Base-by-base conservation (phyloP, 2,329 filamentous ascomycete species). In the Alternaria sp. region DNA sequence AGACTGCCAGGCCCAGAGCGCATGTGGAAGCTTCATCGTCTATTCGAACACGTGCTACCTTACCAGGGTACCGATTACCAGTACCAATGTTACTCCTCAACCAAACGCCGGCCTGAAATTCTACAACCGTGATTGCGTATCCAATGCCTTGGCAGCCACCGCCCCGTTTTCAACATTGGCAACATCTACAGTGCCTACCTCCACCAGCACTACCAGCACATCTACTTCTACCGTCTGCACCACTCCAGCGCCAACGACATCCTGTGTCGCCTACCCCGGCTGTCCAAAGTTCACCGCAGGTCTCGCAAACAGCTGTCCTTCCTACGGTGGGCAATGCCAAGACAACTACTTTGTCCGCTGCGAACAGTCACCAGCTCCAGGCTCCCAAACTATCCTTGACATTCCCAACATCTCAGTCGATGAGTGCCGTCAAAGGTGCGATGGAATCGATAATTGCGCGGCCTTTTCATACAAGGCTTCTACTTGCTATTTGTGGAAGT, bases 281-380 rank as follows among this genome's bases (percentile, higher is more conserved):
- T 44, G 51, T 12, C 25, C 5, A 2, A 18, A 54, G 14, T 54
- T 34, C 30, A 51, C 18, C 48, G 30, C 36, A 1, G 18, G 27
- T 4, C 38, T 57, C 1, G 32, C 46, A 16, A 52, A 50, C 46
- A 14, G 18, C 28, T 57, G 55, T 20, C 30, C 55, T 16, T 28
- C 28, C 18, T 18, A 51, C 20, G 20, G 6, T 6, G n/a, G 2
- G 12, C 48, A 51, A 22, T 57, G 48, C 28, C 44, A 52, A 20
- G 38, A 57, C 38, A 52, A 57, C 28, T 57, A 57, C 38, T 57
- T 52, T 10, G 14, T 52, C 5, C 54, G 54, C 25, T 52, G 54
- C 30, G 27, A 4, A 5, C 5, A 54, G 3, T 18, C 10, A 7
- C 38, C 38, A 7, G 51, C 51, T 22, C 8, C 38, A 7, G 51